Conservation (phyloP, 352 stramenopile genomes). For the Pythium aphanidermatum region DNA sequence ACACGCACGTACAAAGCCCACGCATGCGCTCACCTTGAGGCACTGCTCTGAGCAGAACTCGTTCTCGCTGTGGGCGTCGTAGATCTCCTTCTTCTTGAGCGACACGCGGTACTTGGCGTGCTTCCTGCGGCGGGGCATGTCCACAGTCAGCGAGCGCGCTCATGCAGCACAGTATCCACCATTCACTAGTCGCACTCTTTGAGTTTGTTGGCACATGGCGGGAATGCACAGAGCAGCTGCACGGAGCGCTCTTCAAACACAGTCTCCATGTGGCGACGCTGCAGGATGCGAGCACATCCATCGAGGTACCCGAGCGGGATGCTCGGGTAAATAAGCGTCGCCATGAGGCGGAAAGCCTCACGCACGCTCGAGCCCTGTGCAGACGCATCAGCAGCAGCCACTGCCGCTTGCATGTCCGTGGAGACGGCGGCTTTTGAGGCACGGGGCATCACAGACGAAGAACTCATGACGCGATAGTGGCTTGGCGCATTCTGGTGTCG, state of each 20-base stretch:
- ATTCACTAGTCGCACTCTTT: conserved; percentile 38
- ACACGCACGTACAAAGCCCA: not conserved
- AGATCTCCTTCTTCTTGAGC: conserved; percentile 66
- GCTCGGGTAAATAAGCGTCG: conserved; percentile 55
- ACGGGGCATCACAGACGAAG: too few relatives aligned
- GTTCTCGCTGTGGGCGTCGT: conserved; percentile 71
- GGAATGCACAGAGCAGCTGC: conserved; percentile 65
- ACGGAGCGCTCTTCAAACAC: conserved; percentile 77
- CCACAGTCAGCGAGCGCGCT: too few relatives aligned
- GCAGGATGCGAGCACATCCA: conserved; percentile 55
- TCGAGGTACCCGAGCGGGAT: conserved; percentile 69
- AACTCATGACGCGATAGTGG: too few relatives aligned
- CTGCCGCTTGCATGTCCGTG: not conserved
- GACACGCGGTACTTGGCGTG: conserved; percentile 68
- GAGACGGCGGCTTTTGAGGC: too few relatives aligned
- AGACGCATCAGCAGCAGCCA: conserved; percentile 6
- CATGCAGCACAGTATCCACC: too few relatives aligned
- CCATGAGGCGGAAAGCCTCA: conserved; percentile 78
- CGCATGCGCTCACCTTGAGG: conserved; percentile 33
- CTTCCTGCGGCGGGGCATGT: too few relatives aligned
- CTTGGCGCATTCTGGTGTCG: too few relatives aligned
- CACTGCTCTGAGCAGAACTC: conserved; percentile 77
- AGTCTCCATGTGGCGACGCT: conserved; percentile 72
- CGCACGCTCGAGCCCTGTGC: conserved; percentile 53
- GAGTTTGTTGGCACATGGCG: conserved; percentile 52